These are phyloP conservation scores for Phytophthora parvispora DNA, from an alignment of 352 stramenopile species.

Conservation along the genomic window DNA sequence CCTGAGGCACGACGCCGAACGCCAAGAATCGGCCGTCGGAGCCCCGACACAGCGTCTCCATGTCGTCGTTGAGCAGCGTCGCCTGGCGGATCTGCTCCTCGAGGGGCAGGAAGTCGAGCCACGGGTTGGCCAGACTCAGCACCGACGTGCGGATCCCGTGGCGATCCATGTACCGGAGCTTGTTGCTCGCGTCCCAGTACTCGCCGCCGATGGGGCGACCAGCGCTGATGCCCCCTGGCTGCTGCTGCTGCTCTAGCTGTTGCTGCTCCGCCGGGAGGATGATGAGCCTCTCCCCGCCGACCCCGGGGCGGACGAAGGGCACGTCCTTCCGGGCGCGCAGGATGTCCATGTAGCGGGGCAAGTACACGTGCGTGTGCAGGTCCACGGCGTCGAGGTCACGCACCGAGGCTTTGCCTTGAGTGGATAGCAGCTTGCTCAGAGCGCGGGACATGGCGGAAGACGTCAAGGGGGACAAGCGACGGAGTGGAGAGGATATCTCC, in stretches of 20 bases:
- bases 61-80: conserved; percentile 62
- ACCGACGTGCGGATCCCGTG: conserved; percentile 69
- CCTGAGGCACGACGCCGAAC: conserved; percentile 65
- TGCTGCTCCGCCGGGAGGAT: conserved; percentile 68
- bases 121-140: conserved; percentile 75
- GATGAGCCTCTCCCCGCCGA: conserved; percentile 54
- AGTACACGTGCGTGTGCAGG: conserved; percentile 76
- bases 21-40: conserved; percentile 55
- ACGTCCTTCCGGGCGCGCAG: conserved; percentile 53
- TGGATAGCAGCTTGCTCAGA: conserved; percentile 36
- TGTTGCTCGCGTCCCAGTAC: conserved; percentile 64
- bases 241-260: conserved; percentile 36
- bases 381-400: conserved; percentile 55
- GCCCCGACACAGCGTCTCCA: conserved; percentile 52
- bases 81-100: conserved; percentile 56
- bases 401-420: conserved; percentile 47
- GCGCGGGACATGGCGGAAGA: conserved; percentile 29
- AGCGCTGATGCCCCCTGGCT: conserved; percentile 39
- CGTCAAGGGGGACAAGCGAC: not conserved
- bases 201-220: conserved; percentile 67
- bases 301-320: conserved; percentile 48
- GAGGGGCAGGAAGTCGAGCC: conserved; percentile 71
- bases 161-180: conserved; percentile 74
- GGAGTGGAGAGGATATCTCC: not conserved
- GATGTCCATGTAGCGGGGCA: conserved; percentile 74